Evolutionary conservation across 805 yeast species (phyloP).

Genomic region (Metschnikowia aberdeeniae): DNA sequence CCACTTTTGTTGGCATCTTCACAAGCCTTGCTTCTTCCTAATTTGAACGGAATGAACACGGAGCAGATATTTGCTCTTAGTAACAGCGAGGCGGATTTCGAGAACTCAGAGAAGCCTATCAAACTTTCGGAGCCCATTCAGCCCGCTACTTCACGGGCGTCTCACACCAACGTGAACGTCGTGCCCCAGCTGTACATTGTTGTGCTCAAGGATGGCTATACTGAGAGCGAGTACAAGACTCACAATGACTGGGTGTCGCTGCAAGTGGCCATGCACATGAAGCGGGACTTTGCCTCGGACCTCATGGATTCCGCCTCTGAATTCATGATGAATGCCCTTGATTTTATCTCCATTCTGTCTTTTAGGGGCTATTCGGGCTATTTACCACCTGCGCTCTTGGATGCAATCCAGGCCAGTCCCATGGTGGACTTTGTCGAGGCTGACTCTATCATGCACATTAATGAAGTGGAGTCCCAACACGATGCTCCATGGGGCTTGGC

Average conservation of each 20-base stretch:
- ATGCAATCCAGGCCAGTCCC: slow-evolving; percentile 12
- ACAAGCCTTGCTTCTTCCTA: slow-evolving; percentile 12
- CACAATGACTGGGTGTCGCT: slow-evolving; percentile 14
- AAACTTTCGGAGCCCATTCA: neutral
- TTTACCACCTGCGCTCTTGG: slow-evolving; percentile 18
- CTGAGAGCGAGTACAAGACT: slow-evolving; percentile 4
- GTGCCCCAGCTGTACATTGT: slow-evolving; percentile 16
- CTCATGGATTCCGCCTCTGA: slow-evolving; percentile 12
- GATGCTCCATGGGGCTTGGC: slow-evolving; percentile 97
- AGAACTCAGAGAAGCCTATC: neutral
- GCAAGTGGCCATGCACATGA: slow-evolving; percentile 8
- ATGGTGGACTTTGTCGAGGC: slow-evolving; percentile 22
- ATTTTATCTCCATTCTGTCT: slow-evolving; percentile 10
- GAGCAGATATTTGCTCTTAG: slow-evolving; percentile 7
- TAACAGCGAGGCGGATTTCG: neutral
- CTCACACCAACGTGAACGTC: neutral
- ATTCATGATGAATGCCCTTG: slow-evolving; percentile 5
- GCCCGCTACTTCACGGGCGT: neutral
- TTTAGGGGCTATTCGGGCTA: slow-evolving; percentile 21
- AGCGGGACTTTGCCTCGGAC: slow-evolving; percentile 22
- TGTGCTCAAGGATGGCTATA: slow-evolving; percentile 14
- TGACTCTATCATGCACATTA: slow-evolving; percentile 20
- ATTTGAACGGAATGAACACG: slow-evolving; percentile 9
- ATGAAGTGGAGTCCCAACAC: slow-evolving; percentile 58
- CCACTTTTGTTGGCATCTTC: slow-evolving; percentile 8